Evolutionary conservation across 2,329 filamentous ascomycete species (phyloP).

Genomic region (Fusarium musae): DNA sequence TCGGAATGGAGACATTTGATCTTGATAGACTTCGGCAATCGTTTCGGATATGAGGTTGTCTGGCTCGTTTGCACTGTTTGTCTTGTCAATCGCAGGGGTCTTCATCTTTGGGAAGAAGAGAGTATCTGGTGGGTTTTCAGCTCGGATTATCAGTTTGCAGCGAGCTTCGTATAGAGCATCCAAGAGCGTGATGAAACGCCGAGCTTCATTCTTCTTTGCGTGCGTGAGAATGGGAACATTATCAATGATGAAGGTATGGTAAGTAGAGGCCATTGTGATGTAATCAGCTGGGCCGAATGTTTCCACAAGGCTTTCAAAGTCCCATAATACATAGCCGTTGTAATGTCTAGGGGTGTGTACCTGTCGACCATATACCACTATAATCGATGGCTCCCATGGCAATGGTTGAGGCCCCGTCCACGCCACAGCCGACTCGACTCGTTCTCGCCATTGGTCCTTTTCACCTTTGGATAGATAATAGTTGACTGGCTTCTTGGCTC

Average conservation of each 20-base stretch:
- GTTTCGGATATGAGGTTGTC: constrained; percentile 58
- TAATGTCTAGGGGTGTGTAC: constrained; percentile 68
- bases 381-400: constrained; percentile 56
- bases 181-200: constrained; percentile 81
- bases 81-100: constrained; percentile 10
- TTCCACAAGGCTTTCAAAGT: constrained; percentile 75
- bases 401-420: constrained; percentile 35
- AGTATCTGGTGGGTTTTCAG: constrained; percentile 74
- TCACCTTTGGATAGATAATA: constrained; percentile 47
- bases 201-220: constrained; percentile 81
- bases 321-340: constrained; percentile 70
- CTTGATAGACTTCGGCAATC: constrained; percentile 77
- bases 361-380: constrained; percentile 71
- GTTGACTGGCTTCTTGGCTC: constrained; percentile 43
- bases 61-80: constrained; percentile 32
- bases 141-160: constrained; percentile 78
- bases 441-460: constrained; percentile 45
- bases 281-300: constrained; percentile 83
- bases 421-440: constrained; percentile 38
- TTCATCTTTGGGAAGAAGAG: constrained; percentile 78
- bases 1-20: constrained; percentile 79
- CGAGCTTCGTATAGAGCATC: constrained; percentile 86
- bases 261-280: constrained; percentile 81
- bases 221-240: constrained; percentile 74
- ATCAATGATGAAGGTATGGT: constrained; percentile 81